Evolutionary conservation across 768 basidiomycete genomes (phyloP).

Genomic region (Mrakia gelida): DNA sequence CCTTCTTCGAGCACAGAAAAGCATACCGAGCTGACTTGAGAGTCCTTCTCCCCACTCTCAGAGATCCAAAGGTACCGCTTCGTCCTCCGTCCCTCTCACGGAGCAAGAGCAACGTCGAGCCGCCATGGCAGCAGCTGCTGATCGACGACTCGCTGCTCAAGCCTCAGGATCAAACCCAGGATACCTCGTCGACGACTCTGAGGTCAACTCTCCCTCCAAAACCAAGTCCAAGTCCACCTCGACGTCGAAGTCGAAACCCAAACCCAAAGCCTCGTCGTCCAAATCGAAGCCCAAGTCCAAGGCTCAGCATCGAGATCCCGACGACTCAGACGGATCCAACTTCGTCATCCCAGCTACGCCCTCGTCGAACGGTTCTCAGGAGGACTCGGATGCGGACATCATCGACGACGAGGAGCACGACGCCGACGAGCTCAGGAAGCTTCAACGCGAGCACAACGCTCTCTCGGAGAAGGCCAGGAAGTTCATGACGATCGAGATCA

Average conservation of each 20-base stretch:
- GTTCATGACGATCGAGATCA: neutral
- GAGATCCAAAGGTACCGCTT: neutral
- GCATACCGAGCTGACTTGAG: neutral
- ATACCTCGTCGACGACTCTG: conserved; percentile 12
- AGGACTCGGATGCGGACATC: neutral
- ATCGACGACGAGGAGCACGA: neutral
- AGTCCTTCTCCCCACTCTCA: neutral
- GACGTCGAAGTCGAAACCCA: neutral
- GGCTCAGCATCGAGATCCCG: conserved; percentile 6
- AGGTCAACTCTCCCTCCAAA: neutral
- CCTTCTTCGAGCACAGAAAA: no score
- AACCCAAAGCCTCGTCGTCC: neutral
- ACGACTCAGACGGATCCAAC: conserved; percentile 1
- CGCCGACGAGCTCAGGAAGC: neutral
- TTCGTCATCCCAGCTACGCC: conserved; percentile 2
- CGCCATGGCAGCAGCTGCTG: neutral
- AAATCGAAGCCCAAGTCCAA: neutral
- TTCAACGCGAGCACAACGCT: conserved; percentile 2
- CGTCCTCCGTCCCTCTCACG: neutral
- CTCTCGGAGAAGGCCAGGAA: neutral
- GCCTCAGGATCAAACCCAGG: conserved; percentile 7
- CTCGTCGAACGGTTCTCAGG: neutral
- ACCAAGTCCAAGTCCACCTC: neutral
- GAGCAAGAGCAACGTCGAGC: neutral
- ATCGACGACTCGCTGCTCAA: conserved; percentile 12